Base-by-base conservation (phyloP, 2,329 filamentous ascomycete species). In the Cytospora chrysosperma region DNA sequence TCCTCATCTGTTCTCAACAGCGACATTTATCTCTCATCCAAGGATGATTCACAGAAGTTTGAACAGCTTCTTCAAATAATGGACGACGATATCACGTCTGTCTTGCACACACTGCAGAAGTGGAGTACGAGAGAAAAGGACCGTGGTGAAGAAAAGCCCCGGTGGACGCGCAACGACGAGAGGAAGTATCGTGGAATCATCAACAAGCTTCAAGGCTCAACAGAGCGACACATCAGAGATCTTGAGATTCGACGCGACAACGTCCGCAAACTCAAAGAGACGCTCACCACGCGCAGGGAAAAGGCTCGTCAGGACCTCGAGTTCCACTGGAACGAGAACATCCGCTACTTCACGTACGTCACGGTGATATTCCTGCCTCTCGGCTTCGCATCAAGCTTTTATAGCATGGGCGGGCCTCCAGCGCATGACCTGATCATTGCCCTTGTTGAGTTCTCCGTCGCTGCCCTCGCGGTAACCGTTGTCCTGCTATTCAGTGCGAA, bases 331-430 rank as follows among this genome's bases (percentile, higher is more conserved):
- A 68, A 70, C 0, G 69, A 74, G 51, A 71, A 75, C 53, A 70
- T 75, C 52, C 69, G 69, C 0, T 67, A 71, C 49, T 75, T 76
- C 59, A 76, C 74, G 1, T 74, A 75, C 56, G 71, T 74, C 4
- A 76, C 74, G 0, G 71, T 73, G 5, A 69, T 76, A 26, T 76
- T 76, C 64, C 64, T 76, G 3, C 74, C 74, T 0, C 64, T 73
- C 0, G 71, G 73, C 9, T 72, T 76, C 28, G 71, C 71, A 1
- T 64, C 70, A 2, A 70, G 70, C 32, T 64, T 75, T 4, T 75
- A 73, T 63, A 74, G 74, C 51, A 75, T 75, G 72, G 68, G 57
- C 32, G 70, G 63, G 3, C 30, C 64, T 21, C 72, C 73, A 5
- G 51, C 56, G 6, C 28, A n/a, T 5, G 37, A 51, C 1, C 56